Evolutionary conservation across 495 filamentous ascomycete genomes (phyloP).

Genomic region (Podospora bellae-mahoneyi): DNA sequence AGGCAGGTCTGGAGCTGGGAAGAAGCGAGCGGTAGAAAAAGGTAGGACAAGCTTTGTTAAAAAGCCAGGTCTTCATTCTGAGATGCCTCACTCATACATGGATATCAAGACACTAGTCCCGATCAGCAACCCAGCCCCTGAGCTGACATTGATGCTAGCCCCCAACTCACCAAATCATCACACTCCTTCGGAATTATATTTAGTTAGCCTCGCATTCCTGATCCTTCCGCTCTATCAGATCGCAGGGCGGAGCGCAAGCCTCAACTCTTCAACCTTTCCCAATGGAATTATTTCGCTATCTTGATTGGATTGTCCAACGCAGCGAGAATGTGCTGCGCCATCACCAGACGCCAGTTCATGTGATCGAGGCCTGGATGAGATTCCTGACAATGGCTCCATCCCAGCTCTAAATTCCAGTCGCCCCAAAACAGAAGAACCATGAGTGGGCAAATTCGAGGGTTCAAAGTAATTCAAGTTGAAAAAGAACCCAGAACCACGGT

Average conservation of each 20-base stretch:
- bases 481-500: neutral
- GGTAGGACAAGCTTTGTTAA: neutral
- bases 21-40: neutral
- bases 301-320: too few relatives aligned
- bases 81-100: neutral
- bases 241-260: neutral
- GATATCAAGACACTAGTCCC: neutral
- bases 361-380: too few relatives aligned
- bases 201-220: neutral
- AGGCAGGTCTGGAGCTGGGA: neutral
- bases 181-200: neutral
- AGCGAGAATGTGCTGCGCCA: too few relatives aligned
- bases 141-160: neutral
- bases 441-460: too few relatives aligned
- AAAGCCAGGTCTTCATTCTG: neutral
- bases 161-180: neutral
- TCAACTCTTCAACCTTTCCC: neutral
- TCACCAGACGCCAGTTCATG: too few relatives aligned
- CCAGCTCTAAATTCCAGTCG: too few relatives aligned
- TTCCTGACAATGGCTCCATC: too few relatives aligned
- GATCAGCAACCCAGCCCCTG: neutral
- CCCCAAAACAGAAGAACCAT: too few relatives aligned
- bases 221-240: neutral
- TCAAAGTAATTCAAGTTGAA: neutral
- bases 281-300: too few relatives aligned